A percentile compares a stretch with the other conserved stretches of the same genome.
Evolutionary conservation across 2,329 filamentous ascomycete species (phyloP).

Genomic region (Helotiales sp.): DNA sequence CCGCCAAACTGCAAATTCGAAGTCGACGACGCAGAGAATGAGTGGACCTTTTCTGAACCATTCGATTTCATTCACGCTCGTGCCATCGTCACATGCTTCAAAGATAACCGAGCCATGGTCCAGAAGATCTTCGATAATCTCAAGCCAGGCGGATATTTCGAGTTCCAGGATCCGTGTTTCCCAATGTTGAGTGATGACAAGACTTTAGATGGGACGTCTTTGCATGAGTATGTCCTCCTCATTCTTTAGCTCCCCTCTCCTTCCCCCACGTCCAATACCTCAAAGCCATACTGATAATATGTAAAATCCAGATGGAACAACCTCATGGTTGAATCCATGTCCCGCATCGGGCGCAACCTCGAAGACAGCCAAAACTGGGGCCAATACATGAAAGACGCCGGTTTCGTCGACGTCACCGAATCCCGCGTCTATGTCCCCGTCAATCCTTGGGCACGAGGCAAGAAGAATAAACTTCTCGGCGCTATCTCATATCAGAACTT

Average conservation of each 20-base stretch:
- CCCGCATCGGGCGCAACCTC: constrained; percentile 24
- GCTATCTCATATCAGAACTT: constrained; percentile 27
- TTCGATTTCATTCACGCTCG: constrained; percentile 66
- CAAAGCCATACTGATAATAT: neutral
- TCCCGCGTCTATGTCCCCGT: constrained; percentile 52
- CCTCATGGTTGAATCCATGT: constrained; percentile 20
- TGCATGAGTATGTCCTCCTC: constrained; percentile 18
- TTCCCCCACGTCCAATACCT: neutral
- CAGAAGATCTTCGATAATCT: constrained; percentile 27
- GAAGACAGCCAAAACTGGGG: constrained; percentile 24
- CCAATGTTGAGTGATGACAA: constrained; percentile 50
- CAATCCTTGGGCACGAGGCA: constrained; percentile 55
- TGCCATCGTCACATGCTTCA: constrained; percentile 58
- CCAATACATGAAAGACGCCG: constrained; percentile 34
- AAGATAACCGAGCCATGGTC: constrained; percentile 53
- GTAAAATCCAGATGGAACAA: constrained; percentile 26
- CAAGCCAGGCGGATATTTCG: constrained; percentile 34
- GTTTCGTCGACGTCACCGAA: constrained; percentile 42
- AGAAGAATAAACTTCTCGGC: constrained; percentile 25
- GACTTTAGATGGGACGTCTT: constrained; percentile 44
- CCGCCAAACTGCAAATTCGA: constrained; percentile 41
- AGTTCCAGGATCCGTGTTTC: constrained; percentile 30
- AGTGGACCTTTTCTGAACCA: constrained; percentile 51
- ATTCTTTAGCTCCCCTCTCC: neutral
- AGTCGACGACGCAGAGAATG: constrained; percentile 45